A percentile compares a stretch with the other conserved stretches of the same genome.
These are phyloP conservation scores for Pseudogymnoascus sp. DNA, from an alignment of 2,329 filamentous ascomycete genomes.

Conservation along the genomic window DNA sequence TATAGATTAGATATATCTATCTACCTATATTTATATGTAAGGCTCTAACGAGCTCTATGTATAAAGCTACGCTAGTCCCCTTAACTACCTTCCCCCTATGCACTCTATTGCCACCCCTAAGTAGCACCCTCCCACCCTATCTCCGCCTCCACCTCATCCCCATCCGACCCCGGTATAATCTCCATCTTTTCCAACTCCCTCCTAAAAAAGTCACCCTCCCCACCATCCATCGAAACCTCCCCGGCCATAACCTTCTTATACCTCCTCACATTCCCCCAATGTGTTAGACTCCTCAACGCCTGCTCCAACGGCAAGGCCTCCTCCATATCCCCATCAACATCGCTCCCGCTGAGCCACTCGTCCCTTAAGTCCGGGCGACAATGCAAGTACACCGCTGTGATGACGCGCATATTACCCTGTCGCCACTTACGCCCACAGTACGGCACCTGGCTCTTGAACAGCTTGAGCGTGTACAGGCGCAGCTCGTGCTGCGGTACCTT, in stretches of 20 bases:
- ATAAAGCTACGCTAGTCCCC: background rate
- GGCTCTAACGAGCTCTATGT: background rate
- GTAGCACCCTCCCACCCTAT: slow-evolving; percentile 19
- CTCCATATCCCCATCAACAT: slow-evolving; percentile 90
- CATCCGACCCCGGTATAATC: background rate
- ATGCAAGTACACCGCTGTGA: slow-evolving; percentile 91
- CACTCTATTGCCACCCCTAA: slow-evolving; percentile 1
- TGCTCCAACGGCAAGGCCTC: slow-evolving; percentile 88
- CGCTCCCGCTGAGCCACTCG: slow-evolving; percentile 86
- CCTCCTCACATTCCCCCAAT: slow-evolving; percentile 83
- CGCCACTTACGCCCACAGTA: slow-evolving; percentile 98
- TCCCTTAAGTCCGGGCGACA: slow-evolving; percentile 87
- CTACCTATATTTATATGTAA: background rate
- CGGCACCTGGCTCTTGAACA: slow-evolving; percentile 97
- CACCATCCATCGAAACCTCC: slow-evolving; percentile 47
- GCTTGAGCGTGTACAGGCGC: slow-evolving; percentile 87
- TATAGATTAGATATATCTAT: background rate
- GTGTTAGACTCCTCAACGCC: slow-evolving; percentile 76
- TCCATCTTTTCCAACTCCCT: slow-evolving; percentile 64
- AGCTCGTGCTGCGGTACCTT: slow-evolving; percentile 83
- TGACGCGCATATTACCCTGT: slow-evolving; percentile 96
- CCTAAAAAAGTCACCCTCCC: slow-evolving; percentile 73
- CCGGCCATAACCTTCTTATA: slow-evolving; percentile 71
- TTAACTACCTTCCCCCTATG: background rate
- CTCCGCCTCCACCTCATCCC: slow-evolving; percentile 16